Evolutionary conservation across 371 early-diverging fungal species (phyloP).

Genomic region (Mucor circinelloides): DNA sequence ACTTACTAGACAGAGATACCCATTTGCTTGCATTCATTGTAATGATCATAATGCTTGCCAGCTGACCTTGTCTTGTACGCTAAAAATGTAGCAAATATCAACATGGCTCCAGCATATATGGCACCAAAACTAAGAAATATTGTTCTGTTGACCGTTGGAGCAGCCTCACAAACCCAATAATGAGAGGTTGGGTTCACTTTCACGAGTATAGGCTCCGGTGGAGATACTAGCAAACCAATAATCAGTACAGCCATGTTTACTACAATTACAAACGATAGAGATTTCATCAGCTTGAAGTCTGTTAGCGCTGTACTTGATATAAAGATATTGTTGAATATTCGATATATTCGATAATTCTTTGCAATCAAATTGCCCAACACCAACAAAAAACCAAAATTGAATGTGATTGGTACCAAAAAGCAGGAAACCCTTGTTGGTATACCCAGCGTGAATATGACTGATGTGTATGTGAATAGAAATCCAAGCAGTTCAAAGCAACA

Average conservation of each 20-base stretch:
- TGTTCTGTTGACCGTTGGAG: conserved; percentile 14
- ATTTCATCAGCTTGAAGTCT: conserved; percentile 51
- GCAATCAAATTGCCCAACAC: conserved; percentile 60
- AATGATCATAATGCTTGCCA: conserved; percentile 46
- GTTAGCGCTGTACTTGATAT: conserved; percentile 55
- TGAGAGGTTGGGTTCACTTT: conserved; percentile 34
- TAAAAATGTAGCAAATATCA: conserved; percentile 52
- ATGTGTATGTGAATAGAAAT: conserved; percentile 48
- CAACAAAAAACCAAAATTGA: conserved; percentile 54
- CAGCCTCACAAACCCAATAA: conserved; percentile 49
- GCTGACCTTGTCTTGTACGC: conserved; percentile 58
- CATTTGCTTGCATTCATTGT: conserved; percentile 60
- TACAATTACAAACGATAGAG: conserved; percentile 42
- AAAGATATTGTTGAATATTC: conserved; percentile 60
- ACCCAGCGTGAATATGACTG: conserved; percentile 49
- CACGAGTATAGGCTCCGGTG: conserved; percentile 35
- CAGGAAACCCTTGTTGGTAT: conserved; percentile 43
- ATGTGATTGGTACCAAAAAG: conserved; percentile 41
- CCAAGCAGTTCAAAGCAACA: conserved; percentile 57
- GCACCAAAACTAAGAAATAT: conserved; percentile 31
- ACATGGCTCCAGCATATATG: conserved; percentile 38
- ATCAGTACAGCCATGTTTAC: conserved; percentile 49
- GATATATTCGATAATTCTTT: conserved; percentile 63
- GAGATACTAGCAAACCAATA: conserved; percentile 38
- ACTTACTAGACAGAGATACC: conserved; percentile 62